Base-by-base conservation (phyloP, 345 rosid species). In the Eucalyptus shirleyi region DNA sequence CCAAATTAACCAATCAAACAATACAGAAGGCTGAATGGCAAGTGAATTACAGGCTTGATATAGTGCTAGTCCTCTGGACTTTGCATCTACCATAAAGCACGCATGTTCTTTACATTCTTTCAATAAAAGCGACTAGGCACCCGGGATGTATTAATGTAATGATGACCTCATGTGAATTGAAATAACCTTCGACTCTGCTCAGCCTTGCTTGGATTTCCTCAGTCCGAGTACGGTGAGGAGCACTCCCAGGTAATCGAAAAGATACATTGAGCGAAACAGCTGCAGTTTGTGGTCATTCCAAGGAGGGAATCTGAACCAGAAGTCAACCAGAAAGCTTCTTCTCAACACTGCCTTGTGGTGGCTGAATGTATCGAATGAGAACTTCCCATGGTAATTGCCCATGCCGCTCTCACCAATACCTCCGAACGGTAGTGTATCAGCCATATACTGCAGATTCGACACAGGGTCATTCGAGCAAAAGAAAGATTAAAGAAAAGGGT, bases 281-380 rank as follows among this genome's bases (percentile, higher is more conserved):
- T 89, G 89, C 91, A 96, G 88, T 89, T 96, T 96, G 88, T 92
- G 37, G 50, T 90, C 83, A 88, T 93, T 94, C 98, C 98, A 94
- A 89, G 98, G 98, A 81, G 98, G 98, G 89, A 89, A 95, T 88
- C 98, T 92, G 88, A 88, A 95, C 98, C 97, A 95, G 72, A 94
- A 91, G 72, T 96, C 97, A 30, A 91, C 72, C 12, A 93, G 87
- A 80, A 91, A 94, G 91, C 95, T 94, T 91, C 98, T 93, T 49
- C 88, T 88, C 3, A 5, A 44, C 14, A 96, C 90, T 4, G 93
- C 91, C 88, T 95, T 96, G 92, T 88, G 88, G 86, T 96, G 96
- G 88, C 95, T 95, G 86, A 95, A 96, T 26, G 93, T 86, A 44
- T 95, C 95, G 12, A 96, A 96, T 17, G 96, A 94, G 92, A 88